Base-by-base conservation (phyloP, 768 basidiomycete species). In the Mycena vitilis region DNA sequence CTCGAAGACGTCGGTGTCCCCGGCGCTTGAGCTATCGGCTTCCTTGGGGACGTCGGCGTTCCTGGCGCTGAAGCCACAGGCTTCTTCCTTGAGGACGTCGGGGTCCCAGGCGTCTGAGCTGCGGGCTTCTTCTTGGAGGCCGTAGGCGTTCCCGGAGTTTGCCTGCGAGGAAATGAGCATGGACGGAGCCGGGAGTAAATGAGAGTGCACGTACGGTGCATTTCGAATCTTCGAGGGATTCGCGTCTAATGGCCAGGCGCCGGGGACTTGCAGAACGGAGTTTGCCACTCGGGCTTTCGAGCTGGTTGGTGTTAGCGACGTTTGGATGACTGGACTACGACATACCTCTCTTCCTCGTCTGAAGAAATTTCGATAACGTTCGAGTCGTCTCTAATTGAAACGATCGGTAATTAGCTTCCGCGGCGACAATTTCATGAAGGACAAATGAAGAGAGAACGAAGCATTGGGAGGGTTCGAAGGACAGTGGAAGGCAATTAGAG, bases 311-410 rank as follows among this genome's bases (percentile, higher is more conserved):
- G 16, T 37, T 3, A 45, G 30, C 22, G 22, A 54, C 12, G 22
- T 18, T 3, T 8, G 8, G 10, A 59, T 9, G 13, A 2, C 16
- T 2, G 16, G 23, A 10, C 22, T 20, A 10, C 18, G 45, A 60
- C 53, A 25, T n/a, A 66, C 65, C 34, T 45, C 25, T 82, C 80
- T 1, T 81, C 78, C 59, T 82, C 82, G 44, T 83, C 84, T 42
- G 87, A 88, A 20, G 86, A 88, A 75, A 89, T 85, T 71, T 88
- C 86, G 65, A 90, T 88, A 25, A 89, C 77, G 51, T 82, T 78
- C 44, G 71, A 49, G 48, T 52, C 30, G 40, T 37, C 57, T 22
- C 64, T 65, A 37, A 42, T 30, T 51, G 40, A 49, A 22, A 30
- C 36, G 58, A 60, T 49, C 54, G 42, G 10, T 20, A 38, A 67